Evolutionary conservation across 2,329 filamentous ascomycete species (phyloP), one percentile per base, ranked within the genome.

Genomic region (Polytolypa hystricis): DNA sequence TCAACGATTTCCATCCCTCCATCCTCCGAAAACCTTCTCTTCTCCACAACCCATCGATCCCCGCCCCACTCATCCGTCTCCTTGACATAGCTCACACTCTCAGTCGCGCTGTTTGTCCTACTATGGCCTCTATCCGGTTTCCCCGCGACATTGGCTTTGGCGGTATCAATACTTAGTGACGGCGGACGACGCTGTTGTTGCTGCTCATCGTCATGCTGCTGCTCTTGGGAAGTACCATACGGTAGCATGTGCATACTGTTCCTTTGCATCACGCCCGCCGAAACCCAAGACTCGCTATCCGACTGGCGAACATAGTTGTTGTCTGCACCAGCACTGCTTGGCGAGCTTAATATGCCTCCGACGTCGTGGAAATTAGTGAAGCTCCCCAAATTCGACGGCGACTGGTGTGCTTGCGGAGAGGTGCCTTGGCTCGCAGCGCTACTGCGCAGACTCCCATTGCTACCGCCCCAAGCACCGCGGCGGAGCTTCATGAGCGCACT

Each of bases 391-490:
- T 57, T 52, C 11, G 58, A 54, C 37, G 31, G 54, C n/a, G 46
- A 46, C 36, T 37, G 31, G 35, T 47, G 45, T 10, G 55, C 51
- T 38, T 61, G 50, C 2, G 62, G 61, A 12, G 63, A 64, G 29
- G 60, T 47, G 5, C 44, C 33, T 31, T 50, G 58, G 39, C 61
- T 65, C 30, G 54, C 56, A 15, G 57, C 57, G 42, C 58, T 57
- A 44, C 73, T 81, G 35, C 68, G 67, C 4, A 86, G 60, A 48
- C 83, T 89, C 1, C 71, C 77, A 49, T 84, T 81, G 39, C 84
- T 91, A 4, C 82, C 81, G 16, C 84, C 84, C 74, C 84, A 94
- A 0, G 85, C 80, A 33, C 74, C 78, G 8, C 74, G 79, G 3
- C 86, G 74, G 28, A 93, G 59, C 42, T 77, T 80, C 59, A 84